phyloP scores from a whole-genome alignment of 768 basidiomycete genomes.

The Trametopsis cervina region DNA sequence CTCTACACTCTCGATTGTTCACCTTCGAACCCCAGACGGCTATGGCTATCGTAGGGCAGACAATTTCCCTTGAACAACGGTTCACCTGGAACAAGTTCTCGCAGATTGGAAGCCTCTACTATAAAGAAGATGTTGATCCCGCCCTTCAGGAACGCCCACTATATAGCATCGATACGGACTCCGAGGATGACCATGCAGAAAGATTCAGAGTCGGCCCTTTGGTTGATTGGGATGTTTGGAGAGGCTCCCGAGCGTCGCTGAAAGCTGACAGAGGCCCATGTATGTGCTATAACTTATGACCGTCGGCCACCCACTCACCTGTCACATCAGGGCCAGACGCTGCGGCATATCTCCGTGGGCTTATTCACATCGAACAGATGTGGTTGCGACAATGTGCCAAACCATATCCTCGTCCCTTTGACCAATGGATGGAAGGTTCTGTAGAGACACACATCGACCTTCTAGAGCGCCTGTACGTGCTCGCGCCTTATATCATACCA shows the following conservation, averaged over 20 bases:
- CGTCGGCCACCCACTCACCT: background rate
- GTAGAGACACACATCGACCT: background rate
- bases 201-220: background rate
- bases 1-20: background rate
- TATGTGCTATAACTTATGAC: background rate
- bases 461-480: background rate
- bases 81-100: constrained; percentile 6
- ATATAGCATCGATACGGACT: background rate
- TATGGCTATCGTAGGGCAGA: background rate
- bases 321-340: constrained; percentile 3
- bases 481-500: background rate
- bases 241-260: background rate
- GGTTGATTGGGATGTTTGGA: background rate
- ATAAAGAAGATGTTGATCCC: constrained; percentile 13
- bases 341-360: background rate
- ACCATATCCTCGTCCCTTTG: background rate
- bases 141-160: constrained; percentile 10
- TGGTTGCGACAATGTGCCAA: background rate
- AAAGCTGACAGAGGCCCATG: constrained; percentile 1
- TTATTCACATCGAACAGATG: background rate
- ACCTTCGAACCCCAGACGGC: background rate
- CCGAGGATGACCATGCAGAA: background rate
- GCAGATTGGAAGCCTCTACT: constrained; percentile 15
- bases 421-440: background rate
- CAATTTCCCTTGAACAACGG: background rate